Percentiles rank a stretch among this genome's conserved stretches.
Conservation (phyloP, 1,284 basidiomycete genomes). For the Tremellales sp. region DNA sequence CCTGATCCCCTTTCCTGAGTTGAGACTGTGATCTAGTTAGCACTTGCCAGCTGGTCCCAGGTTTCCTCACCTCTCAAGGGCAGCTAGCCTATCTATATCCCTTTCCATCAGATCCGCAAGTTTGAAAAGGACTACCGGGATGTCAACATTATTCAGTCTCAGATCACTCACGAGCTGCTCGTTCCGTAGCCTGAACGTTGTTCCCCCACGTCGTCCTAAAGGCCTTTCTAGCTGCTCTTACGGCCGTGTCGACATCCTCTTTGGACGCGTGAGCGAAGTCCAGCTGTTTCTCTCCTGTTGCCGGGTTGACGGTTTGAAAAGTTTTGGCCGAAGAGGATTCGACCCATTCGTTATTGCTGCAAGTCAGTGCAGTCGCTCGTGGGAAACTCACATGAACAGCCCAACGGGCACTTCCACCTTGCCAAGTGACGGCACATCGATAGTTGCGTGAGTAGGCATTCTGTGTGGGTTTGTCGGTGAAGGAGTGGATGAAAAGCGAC, state of each 20-base stretch:
- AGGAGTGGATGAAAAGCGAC: too few species aligned
- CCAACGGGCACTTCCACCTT: constrained; percentile 67
- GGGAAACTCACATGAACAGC: constrained; percentile 63
- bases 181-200: constrained; percentile 74
- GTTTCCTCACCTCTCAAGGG: constrained; percentile 66
- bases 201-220: constrained; percentile 87
- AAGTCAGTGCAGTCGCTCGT: constrained; percentile 9
- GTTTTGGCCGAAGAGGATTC: constrained; percentile 24
- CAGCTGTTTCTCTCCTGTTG: constrained; percentile 54
- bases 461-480: too few species aligned
- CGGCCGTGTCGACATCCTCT: constrained; percentile 75
- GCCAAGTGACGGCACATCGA: constrained; percentile 24
- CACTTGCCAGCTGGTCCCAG: constrained; percentile 61
- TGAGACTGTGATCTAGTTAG: constrained; percentile 60
- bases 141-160: background rate
- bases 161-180: constrained; percentile 54
- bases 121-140: constrained; percentile 60
- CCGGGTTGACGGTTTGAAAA: constrained; percentile 45
- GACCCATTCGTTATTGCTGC: constrained; percentile 39
- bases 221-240: constrained; percentile 72
- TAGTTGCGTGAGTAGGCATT: constrained; percentile 13
- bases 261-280: constrained; percentile 33
- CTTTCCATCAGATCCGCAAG: constrained; percentile 90
- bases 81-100: constrained; percentile 65
- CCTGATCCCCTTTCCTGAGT: constrained; percentile 79